phyloP scores from a whole-genome alignment of 2,329 filamentous ascomycete genomes.

The Akanthomyces dipterigenus region DNA sequence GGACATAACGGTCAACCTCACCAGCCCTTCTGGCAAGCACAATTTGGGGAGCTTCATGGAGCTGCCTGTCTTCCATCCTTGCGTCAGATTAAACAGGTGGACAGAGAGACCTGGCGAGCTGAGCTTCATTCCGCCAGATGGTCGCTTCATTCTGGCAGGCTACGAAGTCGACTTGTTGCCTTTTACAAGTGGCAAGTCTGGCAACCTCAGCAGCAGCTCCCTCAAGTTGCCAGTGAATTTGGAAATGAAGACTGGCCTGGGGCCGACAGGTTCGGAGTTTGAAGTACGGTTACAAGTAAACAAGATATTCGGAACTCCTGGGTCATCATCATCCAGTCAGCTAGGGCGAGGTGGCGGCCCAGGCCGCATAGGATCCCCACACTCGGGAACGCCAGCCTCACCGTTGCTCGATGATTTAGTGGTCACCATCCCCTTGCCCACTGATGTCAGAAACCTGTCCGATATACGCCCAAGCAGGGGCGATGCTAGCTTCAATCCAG shows the following conservation, averaged over 20 bases:
- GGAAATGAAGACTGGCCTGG: constrained; percentile 75
- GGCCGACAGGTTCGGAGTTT: constrained; percentile 71
- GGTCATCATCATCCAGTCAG: constrained; percentile 25
- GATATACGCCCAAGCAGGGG: constrained; percentile 77
- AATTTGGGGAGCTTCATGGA: constrained; percentile 70
- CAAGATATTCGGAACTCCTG: constrained; percentile 49
- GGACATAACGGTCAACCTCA: constrained; percentile 76
- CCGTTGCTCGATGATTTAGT: constrained; percentile 68
- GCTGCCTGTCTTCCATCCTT: constrained; percentile 91
- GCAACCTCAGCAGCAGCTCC: constrained; percentile 49
- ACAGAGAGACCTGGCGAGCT: constrained; percentile 80
- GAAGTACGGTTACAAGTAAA: constrained; percentile 73
- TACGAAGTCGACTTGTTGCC: constrained; percentile 92
- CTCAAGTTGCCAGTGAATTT: constrained; percentile 77
- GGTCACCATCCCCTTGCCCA: constrained; percentile 72
- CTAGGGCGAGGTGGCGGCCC: constrained; percentile 38
- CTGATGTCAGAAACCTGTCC: constrained; percentile 71
- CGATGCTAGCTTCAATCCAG: constrained; percentile 74
- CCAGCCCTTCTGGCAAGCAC: constrained; percentile 73
- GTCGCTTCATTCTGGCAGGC: constrained; percentile 84
- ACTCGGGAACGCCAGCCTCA: constrained; percentile 48
- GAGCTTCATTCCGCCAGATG: constrained; percentile 94
- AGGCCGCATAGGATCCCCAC: constrained; percentile 33
- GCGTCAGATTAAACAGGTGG: constrained; percentile 86
- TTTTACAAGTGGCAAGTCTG: constrained; percentile 51